Conservation (phyloP, 768 basidiomycete species). For the Psilocybe azurescens region DNA sequence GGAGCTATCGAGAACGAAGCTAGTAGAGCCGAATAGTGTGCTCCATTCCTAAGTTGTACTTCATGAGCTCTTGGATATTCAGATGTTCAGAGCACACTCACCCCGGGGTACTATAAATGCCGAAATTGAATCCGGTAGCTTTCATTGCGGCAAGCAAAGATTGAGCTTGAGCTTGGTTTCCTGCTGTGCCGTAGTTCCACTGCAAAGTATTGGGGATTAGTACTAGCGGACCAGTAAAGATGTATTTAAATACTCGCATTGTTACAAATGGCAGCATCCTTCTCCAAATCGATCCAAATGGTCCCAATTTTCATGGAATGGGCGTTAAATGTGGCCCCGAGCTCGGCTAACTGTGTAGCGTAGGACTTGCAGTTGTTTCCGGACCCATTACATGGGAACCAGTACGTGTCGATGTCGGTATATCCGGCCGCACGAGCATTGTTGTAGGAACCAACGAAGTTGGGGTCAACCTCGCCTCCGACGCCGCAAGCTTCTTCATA, state of each 20-base stretch:
- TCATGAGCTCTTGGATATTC: not conserved
- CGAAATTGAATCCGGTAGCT: slow-evolving; percentile 23
- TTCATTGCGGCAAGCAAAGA: slow-evolving; percentile 21
- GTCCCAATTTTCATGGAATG: slow-evolving; percentile 23
- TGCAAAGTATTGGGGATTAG: not conserved
- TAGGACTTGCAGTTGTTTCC: slow-evolving; percentile 24
- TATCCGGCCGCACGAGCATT: slow-evolving; percentile 23
- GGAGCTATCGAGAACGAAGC: slow-evolving; percentile 23
- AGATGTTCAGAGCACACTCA: slow-evolving; percentile 1
- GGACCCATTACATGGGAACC: slow-evolving; percentile 27
- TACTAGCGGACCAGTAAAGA: too few relatives aligned
- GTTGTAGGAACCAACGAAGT: slow-evolving; percentile 25
- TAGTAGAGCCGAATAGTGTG: slow-evolving; percentile 24
- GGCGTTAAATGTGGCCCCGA: slow-evolving; percentile 19
- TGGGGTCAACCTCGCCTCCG: slow-evolving; percentile 26
- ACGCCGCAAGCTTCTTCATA: slow-evolving; percentile 23
- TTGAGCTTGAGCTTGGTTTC: slow-evolving; percentile 21
- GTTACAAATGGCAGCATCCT: slow-evolving; percentile 24
- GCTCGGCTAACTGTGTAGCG: slow-evolving; percentile 18
- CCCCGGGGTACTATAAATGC: slow-evolving; percentile 26
- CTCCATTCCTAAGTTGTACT: slow-evolving; percentile 20
- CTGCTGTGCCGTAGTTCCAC: slow-evolving; percentile 24
- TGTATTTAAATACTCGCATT: slow-evolving; percentile 4
- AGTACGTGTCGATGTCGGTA: slow-evolving; percentile 26
- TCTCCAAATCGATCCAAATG: slow-evolving; percentile 26